phyloP scores from a whole-genome alignment of 257 asterid genomes.

The Solanum phureja region DNA sequence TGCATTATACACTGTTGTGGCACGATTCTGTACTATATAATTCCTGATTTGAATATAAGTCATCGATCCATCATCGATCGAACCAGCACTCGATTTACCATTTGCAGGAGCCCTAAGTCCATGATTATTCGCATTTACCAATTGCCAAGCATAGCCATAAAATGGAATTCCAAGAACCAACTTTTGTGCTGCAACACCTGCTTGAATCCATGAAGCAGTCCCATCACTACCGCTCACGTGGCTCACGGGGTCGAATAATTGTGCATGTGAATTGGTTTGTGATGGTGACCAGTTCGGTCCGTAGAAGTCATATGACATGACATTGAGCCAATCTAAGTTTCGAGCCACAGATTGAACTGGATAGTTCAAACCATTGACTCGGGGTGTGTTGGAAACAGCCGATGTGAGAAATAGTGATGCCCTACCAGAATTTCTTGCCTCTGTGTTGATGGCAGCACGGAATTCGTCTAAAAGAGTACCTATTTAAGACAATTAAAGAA shows the following conservation, averaged over 20 bases:
- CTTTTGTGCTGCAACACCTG: conserved; percentile 20
- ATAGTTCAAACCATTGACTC: conserved; percentile 11
- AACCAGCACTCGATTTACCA: not conserved
- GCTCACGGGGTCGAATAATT: conserved; percentile 23
- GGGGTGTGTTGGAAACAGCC: conserved; percentile 18
- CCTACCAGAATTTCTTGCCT: conserved; percentile 13
- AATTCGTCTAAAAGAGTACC: conserved; percentile 21
- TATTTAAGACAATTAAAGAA: not conserved
- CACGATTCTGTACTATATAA: conserved; percentile 14
- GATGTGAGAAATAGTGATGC: conserved; percentile 19
- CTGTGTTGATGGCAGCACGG: conserved; percentile 25
- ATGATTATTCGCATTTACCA: conserved; percentile 21
- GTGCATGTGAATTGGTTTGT: conserved; percentile 28
- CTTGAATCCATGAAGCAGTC: conserved; percentile 14
- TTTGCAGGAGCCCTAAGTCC: conserved; percentile 33
- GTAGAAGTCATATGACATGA: conserved; percentile 44
- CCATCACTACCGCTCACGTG: conserved; percentile 29
- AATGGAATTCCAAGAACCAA: conserved; percentile 38
- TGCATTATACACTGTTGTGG: conserved; percentile 2
- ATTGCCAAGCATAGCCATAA: conserved; percentile 38
- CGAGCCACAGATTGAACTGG: conserved; percentile 19
- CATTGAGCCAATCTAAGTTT: conserved; percentile 30
- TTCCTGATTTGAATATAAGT: conserved; percentile 11
- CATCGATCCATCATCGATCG: conserved; percentile 6
- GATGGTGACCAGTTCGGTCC: conserved; percentile 23